phyloP scores from a whole-genome alignment of 2,329 filamentous ascomycete genomes.

The Clonostachys rosea region DNA sequence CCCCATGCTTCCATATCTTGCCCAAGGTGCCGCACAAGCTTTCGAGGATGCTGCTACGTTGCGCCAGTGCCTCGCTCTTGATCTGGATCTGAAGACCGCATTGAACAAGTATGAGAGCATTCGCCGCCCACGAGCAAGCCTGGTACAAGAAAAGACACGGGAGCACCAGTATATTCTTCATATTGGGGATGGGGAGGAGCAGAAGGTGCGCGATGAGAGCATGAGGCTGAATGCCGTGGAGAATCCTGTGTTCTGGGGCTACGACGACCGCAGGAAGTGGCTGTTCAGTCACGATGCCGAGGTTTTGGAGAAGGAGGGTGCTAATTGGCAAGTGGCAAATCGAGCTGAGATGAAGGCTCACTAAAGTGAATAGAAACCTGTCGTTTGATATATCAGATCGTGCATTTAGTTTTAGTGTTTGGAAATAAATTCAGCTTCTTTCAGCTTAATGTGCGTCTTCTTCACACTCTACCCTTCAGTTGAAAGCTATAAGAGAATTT shows the following conservation, averaged over 20 bases:
- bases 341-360: background rate
- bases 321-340: slow-evolving; percentile 2
- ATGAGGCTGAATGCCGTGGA: slow-evolving; percentile 5
- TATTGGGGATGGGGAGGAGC: slow-evolving; percentile 50
- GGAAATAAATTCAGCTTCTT: slow-evolving; percentile 7
- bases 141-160: slow-evolving; percentile 10
- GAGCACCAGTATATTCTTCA: slow-evolving; percentile 53
- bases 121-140: slow-evolving; percentile 8
- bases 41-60: slow-evolving; percentile 66
- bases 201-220: slow-evolving; percentile 39
- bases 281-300: slow-evolving; percentile 8
- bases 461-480: no score
- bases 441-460: no score
- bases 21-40: slow-evolving; percentile 62
- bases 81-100: slow-evolving; percentile 1
- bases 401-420: no score
- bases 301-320: slow-evolving; percentile 3
- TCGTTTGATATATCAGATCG: no score
- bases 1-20: slow-evolving; percentile 59
- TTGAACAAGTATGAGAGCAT: slow-evolving; percentile 7
- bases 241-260: slow-evolving; percentile 8
- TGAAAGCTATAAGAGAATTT: no score
- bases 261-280: slow-evolving; percentile 6
- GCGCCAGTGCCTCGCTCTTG: slow-evolving; percentile 8
- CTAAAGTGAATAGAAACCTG: background rate